phyloP scores from a whole-genome alignment of 2,329 filamentous ascomycete genomes.

The Lachnellula arida region DNA sequence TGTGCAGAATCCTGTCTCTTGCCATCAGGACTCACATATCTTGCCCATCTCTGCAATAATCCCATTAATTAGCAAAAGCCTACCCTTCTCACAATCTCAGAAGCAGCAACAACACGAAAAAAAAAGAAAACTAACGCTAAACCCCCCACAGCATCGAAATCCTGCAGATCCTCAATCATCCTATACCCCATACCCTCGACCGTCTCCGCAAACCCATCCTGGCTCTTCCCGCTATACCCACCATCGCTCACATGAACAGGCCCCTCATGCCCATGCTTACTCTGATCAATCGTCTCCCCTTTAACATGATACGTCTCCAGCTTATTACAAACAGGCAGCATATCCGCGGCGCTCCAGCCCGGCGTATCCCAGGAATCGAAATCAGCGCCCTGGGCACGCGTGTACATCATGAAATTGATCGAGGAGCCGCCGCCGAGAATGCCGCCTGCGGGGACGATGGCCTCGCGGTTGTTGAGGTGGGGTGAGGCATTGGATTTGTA shows the following conservation, averaged over 20 bases:
- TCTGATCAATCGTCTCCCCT: constrained; percentile 16
- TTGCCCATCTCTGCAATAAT: constrained; percentile 37
- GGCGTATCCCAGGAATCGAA: constrained; percentile 49
- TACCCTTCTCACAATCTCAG: background rate
- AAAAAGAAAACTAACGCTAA: constrained; percentile 23
- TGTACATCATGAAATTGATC: constrained; percentile 55
- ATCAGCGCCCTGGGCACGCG: constrained; percentile 41
- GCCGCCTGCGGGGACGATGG: constrained; percentile 37
- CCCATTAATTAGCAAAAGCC: constrained; percentile 1
- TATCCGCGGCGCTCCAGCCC: constrained; percentile 48
- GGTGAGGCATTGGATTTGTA: constrained; percentile 44
- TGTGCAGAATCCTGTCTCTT: constrained; percentile 55
- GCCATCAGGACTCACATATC: constrained; percentile 48
- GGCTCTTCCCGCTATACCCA: constrained; percentile 39
- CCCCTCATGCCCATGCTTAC: constrained; percentile 48
- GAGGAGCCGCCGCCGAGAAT: constrained; percentile 60
- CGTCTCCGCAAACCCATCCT: constrained; percentile 47
- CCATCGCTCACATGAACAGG: constrained; percentile 52
- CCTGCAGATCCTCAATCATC: constrained; percentile 50
- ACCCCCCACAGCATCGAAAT: constrained; percentile 39
- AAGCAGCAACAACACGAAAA: background rate
- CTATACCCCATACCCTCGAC: constrained; percentile 44
- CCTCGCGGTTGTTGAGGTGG: constrained; percentile 42
- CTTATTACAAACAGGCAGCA: constrained; percentile 51
- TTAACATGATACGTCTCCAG: constrained; percentile 48